Evolutionary conservation across 495 filamentous ascomycete species (phyloP).

Genomic region (Friedmanniomyces endolithicus): DNA sequence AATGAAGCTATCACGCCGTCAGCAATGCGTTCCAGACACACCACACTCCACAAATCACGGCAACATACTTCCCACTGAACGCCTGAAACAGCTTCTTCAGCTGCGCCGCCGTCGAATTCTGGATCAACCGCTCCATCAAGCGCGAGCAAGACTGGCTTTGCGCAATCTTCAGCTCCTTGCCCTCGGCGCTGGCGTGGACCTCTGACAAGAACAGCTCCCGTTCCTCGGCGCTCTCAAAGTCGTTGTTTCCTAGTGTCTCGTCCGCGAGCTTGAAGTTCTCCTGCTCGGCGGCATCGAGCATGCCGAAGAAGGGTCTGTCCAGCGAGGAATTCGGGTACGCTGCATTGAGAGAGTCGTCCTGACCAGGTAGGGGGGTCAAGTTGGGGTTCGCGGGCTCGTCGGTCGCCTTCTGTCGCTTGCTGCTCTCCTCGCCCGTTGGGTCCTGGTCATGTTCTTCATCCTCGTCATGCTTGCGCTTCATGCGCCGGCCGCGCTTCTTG

Average conservation of each 20-base stretch:
- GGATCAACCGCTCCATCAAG: slow-evolving; percentile 79
- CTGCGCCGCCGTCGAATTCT: slow-evolving; percentile 65
- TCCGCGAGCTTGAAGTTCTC: slow-evolving; percentile 87
- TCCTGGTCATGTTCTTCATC: slow-evolving; percentile 8
- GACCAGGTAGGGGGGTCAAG: background rate
- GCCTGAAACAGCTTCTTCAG: slow-evolving; percentile 73
- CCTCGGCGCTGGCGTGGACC: slow-evolving; percentile 72
- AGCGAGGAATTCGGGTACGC: slow-evolving; percentile 13
- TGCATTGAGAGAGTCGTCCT: slow-evolving; percentile 10
- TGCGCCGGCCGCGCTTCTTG: slow-evolving; percentile 56
- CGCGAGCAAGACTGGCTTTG: slow-evolving; percentile 90
- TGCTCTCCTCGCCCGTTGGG: background rate
- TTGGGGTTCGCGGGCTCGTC: slow-evolving; percentile 8
- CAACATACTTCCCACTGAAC: slow-evolving; percentile 60
- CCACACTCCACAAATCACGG: background rate
- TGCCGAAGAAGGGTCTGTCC: slow-evolving; percentile 67
- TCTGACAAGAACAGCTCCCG: slow-evolving; percentile 67
- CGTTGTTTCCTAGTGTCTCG: slow-evolving; percentile 75
- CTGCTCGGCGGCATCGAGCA: slow-evolving; percentile 79
- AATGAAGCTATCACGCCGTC: slow-evolving; percentile 45
- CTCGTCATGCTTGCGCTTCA: slow-evolving; percentile 41
- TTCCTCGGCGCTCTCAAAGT: slow-evolving; percentile 68
- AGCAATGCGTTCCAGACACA: background rate
- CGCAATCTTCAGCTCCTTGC: slow-evolving; percentile 91
- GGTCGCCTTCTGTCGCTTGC: slow-evolving; percentile 22